Base-by-base conservation (phyloP, 257 asterid species). In the Eucommia ulmoides region DNA sequence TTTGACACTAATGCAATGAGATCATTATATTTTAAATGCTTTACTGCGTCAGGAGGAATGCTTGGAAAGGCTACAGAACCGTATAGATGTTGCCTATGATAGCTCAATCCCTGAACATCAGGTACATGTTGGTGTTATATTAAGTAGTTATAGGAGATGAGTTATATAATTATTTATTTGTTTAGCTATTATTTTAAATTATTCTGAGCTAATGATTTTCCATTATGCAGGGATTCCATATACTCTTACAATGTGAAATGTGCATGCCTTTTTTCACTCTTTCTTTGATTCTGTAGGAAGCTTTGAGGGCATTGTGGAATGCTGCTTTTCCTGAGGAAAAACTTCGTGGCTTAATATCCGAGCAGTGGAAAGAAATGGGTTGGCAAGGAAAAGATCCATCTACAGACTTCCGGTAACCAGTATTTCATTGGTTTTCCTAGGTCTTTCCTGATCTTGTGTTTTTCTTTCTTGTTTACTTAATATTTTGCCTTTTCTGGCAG, bases 371-470 rank as follows among this genome's bases (percentile, higher is more conserved):
- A 65, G 95, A 91, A 66, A 91, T 91, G 99, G 99, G 99, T 64
- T 91, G 99, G 99, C 99, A 91, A 69, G 99, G 99, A 41, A 91
- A 91, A 77, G 99, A 91, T 69, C 99, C 99, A 20, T 83, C 99
- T 23, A 91, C 99, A 56, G 99, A 91, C 79, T 91, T 91, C 67
- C 74, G 99, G 99, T 83, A 65, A 24, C 52, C 54, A 58, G 52
- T 62, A 5, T 24, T 55, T 44, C 20, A 38, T 60, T 38, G 45
- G 38, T 46, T 23, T 59, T 53, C 56, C 24, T 49, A 42, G 19
- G 19, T 1, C 48, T 2, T 42, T 16, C 19, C 9, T 41, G 19
- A 1, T 23, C 33, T 59, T 44, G 0, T 24, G 9, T 24, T 26
- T 17, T 16, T 41, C 33, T 47, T 47, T 24, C 45, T 19, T 35